Evolutionary conservation across 768 basidiomycete genomes (phyloP).

Genomic region (Boletus edulis): DNA sequence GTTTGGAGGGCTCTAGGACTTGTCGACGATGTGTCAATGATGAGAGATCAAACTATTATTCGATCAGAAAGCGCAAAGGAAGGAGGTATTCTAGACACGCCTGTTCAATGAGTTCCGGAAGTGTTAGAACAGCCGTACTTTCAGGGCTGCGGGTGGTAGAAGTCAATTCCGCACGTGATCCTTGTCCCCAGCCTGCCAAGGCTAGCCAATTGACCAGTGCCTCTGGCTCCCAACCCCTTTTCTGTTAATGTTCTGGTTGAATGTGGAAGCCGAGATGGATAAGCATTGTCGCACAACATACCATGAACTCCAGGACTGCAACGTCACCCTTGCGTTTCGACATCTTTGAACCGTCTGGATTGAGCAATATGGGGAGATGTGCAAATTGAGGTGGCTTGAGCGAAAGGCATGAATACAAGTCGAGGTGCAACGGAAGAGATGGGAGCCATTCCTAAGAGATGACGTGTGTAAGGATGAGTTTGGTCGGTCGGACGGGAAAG

Average conservation of each 20-base stretch:
- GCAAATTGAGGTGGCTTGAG: constrained; percentile 78
- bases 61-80: background rate
- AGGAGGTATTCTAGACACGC: constrained; percentile 34
- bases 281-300: constrained; percentile 31
- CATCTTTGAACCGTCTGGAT: constrained; percentile 90
- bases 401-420: constrained; percentile 78
- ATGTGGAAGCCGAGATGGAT: background rate
- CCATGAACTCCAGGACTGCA: constrained; percentile 82
- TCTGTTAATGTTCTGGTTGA: constrained; percentile 38
- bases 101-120: constrained; percentile 63
- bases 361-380: constrained; percentile 88
- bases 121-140: constrained; percentile 59
- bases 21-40: constrained; percentile 80
- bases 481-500: background rate
- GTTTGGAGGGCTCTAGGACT: constrained; percentile 74
- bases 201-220: constrained; percentile 93
- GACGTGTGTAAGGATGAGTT: background rate
- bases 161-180: constrained; percentile 33
- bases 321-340: constrained; percentile 93
- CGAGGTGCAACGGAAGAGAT: constrained; percentile 87
- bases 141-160: constrained; percentile 49
- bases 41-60: constrained; percentile 61
- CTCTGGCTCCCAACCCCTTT: constrained; percentile 84
- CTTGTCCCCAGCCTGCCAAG: constrained; percentile 87
- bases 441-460: constrained; percentile 86